Conservation (phyloP, 129 eudicot genomes). For the Gnaphalium uliginosum region DNA sequence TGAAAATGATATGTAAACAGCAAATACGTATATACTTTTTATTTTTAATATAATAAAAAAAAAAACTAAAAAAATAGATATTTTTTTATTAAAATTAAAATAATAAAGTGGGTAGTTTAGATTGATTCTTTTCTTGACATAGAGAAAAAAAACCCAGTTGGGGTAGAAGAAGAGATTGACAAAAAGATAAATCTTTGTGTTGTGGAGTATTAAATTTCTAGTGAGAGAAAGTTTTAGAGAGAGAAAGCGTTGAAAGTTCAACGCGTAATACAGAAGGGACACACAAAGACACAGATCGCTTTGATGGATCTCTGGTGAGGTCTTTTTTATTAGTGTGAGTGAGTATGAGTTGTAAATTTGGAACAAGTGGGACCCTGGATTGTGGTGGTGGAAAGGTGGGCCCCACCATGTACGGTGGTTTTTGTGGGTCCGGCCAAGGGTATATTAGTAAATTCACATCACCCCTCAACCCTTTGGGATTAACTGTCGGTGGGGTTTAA, state of each 20-base stretch:
- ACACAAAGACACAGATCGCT: constrained; percentile 39
- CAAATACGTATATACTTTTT: not conserved
- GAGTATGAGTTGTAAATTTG: constrained; percentile 40
- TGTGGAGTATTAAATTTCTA: constrained; percentile 25
- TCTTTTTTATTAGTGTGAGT: constrained; percentile 22
- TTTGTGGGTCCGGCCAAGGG: constrained; percentile 32
- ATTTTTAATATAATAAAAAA: too few relatives aligned
- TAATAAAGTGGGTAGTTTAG: not conserved
- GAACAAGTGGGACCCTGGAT: constrained; percentile 32
- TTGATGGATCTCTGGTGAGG: constrained; percentile 41
- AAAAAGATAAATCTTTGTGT: constrained; percentile 29
- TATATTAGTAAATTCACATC: not conserved
- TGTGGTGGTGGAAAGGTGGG: constrained; percentile 33
- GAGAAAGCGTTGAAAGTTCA: constrained; percentile 48
- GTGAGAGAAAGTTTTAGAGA: constrained; percentile 33
- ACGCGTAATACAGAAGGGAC: constrained; percentile 85
- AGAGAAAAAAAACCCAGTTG: constrained; percentile 37
- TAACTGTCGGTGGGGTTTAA: constrained; percentile 30
- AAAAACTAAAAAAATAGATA: too few relatives aligned
- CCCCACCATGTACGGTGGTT: constrained; percentile 46
- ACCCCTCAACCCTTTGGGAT: constrained; percentile 11
- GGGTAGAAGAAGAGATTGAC: constrained; percentile 29
- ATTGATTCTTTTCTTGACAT: constrained; percentile 44
- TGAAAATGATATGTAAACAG: constrained; percentile 53
- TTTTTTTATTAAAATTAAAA: too few relatives aligned